phyloP scores from a whole-genome alignment of 148 eudicot genomes.

The Pouteria glomerata region DNA sequence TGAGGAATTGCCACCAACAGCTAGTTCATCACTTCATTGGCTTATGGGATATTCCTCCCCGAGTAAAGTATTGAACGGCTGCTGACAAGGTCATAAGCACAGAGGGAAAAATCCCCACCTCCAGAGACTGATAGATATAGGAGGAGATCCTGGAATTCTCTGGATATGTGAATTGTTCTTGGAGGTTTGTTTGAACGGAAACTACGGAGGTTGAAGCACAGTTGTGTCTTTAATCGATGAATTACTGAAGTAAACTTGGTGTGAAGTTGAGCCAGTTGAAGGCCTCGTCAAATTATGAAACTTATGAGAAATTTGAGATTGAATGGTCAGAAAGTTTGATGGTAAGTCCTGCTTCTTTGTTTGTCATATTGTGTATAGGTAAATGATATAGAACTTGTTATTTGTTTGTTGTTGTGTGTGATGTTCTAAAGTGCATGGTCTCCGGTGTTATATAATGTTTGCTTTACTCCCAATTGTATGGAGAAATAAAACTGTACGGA shows the following conservation, averaged over 20 bases:
- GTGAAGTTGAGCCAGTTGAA: background rate
- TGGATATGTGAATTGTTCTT: background rate
- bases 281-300: background rate
- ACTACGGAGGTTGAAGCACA: background rate
- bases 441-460: too few species aligned
- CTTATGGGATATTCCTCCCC: conserved; percentile 87
- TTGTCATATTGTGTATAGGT: background rate
- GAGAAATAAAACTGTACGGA: too few species aligned
- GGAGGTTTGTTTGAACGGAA: background rate
- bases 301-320: background rate
- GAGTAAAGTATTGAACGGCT: conserved; percentile 24
- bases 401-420: too few species aligned
- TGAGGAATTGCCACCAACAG: conserved; percentile 33
- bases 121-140: background rate
- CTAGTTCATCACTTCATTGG: conserved; percentile 66
- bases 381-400: background rate
- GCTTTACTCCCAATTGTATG: too few species aligned
- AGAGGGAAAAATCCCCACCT: background rate
- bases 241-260: background rate
- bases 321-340: background rate
- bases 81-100: background rate
- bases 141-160: background rate
- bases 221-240: background rate
- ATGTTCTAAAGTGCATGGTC: too few species aligned
- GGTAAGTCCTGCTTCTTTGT: background rate